These are phyloP conservation scores for Coemansia sp. DNA, from an alignment of 192 early-diverging fungal species.

Conservation along the genomic window DNA sequence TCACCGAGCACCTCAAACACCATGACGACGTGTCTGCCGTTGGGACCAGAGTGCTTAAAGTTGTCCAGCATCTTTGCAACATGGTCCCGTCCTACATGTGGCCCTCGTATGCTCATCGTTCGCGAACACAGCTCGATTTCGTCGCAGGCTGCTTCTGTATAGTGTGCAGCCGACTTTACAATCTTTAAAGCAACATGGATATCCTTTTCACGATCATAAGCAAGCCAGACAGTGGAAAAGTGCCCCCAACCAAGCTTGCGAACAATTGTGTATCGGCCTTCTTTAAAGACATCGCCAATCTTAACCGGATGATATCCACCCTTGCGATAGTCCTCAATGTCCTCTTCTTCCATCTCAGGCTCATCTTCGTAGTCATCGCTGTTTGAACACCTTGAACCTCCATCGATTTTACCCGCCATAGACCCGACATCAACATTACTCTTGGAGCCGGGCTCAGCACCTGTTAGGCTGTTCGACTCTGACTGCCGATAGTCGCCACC, in stretches of 20 bases:
- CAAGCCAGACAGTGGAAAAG: conserved; percentile 98
- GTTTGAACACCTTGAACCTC: conserved; percentile 15
- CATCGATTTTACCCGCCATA: conserved; percentile 1
- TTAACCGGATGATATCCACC: conserved; percentile 93
- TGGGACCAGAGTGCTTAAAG: conserved; percentile 84
- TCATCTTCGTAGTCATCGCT: conserved; percentile 54
- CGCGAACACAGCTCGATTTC: conserved; percentile 92
- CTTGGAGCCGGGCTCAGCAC: not conserved
- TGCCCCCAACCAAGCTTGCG: conserved; percentile 99
- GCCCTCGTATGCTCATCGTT: conserved; percentile 58
- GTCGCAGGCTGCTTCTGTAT: conserved; percentile 93
- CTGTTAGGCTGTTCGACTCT: not conserved
- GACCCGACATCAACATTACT: not conserved
- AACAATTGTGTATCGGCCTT: conserved; percentile 78
- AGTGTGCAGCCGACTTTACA: conserved; percentile 93
- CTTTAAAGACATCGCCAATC: conserved; percentile 79
- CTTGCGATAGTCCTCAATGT: conserved; percentile 85
- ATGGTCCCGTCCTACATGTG: conserved; percentile 48
- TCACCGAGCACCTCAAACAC: conserved; percentile 97
- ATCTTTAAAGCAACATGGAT: conserved; percentile 94
- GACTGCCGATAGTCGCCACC: not conserved
- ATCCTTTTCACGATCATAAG: conserved; percentile 68
- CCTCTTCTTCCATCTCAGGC: conserved; percentile 78
- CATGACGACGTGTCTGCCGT: conserved; percentile 95
- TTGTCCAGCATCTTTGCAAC: conserved; percentile 91